Percentiles rank a stretch among this genome's conserved stretches.
Conservation (phyloP, 805 yeast species). For the Deakozyma indianensis region DNA sequence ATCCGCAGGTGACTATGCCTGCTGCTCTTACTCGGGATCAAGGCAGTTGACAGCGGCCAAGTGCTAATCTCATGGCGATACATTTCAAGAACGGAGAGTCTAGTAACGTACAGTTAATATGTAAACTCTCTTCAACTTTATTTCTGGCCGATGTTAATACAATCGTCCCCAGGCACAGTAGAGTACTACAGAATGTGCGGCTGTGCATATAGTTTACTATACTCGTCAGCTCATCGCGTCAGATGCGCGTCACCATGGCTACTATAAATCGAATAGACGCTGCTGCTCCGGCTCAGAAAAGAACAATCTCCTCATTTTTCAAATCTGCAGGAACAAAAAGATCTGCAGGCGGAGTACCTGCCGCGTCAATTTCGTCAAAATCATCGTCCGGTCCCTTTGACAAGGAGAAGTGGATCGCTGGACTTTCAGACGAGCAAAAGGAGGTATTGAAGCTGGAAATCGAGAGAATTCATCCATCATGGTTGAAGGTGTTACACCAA, state of each 20-base stretch:
- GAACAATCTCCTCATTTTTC: conserved; percentile 5
- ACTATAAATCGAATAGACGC: neutral
- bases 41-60: too few relatives aligned
- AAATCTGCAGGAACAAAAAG: conserved; percentile 19
- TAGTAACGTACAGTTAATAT: too few relatives aligned
- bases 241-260: neutral
- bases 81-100: too few relatives aligned
- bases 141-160: too few relatives aligned
- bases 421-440: conserved; percentile 33
- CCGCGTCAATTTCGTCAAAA: conserved; percentile 10
- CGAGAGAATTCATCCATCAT: conserved; percentile 51
- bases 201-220: too few relatives aligned
- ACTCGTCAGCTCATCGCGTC: too few relatives aligned
- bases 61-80: too few relatives aligned
- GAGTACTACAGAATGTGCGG: too few relatives aligned
- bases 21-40: too few relatives aligned
- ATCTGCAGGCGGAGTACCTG: conserved; percentile 16
- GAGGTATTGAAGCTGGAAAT: conserved; percentile 52
- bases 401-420: conserved; percentile 35
- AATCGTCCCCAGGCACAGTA: too few relatives aligned
- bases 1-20: too few relatives aligned
- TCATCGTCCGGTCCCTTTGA: conserved; percentile 20
- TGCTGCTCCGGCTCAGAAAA: neutral
- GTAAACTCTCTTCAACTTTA: too few relatives aligned
- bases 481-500: conserved; percentile 56